phyloP scores from a whole-genome alignment of 352 stramenopile genomes.

The Phytophthora cryptogea region DNA sequence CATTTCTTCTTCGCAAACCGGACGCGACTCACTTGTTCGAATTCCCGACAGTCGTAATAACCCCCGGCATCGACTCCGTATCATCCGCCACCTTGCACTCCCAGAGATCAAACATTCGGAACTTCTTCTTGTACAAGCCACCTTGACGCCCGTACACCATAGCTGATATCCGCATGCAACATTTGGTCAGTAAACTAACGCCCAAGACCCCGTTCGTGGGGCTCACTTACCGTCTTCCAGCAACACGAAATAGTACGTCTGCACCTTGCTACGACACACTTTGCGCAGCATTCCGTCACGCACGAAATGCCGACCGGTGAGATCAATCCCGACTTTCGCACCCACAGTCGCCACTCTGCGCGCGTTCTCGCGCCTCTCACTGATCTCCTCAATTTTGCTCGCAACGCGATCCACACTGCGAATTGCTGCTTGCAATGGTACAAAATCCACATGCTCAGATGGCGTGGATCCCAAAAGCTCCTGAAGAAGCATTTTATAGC shows the following conservation, averaged over 20 bases:
- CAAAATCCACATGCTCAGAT: conserved; percentile 73
- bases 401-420: conserved; percentile 76
- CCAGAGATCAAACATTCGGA: conserved; percentile 77
- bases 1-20: conserved; percentile 4
- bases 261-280: conserved; percentile 84
- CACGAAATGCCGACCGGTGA: conserved; percentile 67
- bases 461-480: conserved; percentile 75
- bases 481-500: conserved; percentile 84
- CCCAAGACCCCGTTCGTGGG: not conserved
- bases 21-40: conserved; percentile 63
- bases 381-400: conserved; percentile 83
- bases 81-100: conserved; percentile 80
- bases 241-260: conserved; percentile 85
- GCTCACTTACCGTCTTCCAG: conserved; percentile 74
- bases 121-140: conserved; percentile 82
- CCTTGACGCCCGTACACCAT: conserved; percentile 72
- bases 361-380: conserved; percentile 67
- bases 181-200: conserved; percentile 1
- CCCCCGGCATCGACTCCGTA: conserved; percentile 67
- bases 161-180: conserved; percentile 32
- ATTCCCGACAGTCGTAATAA: conserved; percentile 67
- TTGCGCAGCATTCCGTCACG: conserved; percentile 84
- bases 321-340: conserved; percentile 68
- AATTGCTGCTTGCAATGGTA: conserved; percentile 72
- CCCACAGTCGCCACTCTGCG: conserved; percentile 65